Percentiles rank a stretch among this genome's conserved stretches.
Evolutionary conservation across 441 rosid genomes (phyloP).

Genomic region (Gossypium schwendimanii): DNA sequence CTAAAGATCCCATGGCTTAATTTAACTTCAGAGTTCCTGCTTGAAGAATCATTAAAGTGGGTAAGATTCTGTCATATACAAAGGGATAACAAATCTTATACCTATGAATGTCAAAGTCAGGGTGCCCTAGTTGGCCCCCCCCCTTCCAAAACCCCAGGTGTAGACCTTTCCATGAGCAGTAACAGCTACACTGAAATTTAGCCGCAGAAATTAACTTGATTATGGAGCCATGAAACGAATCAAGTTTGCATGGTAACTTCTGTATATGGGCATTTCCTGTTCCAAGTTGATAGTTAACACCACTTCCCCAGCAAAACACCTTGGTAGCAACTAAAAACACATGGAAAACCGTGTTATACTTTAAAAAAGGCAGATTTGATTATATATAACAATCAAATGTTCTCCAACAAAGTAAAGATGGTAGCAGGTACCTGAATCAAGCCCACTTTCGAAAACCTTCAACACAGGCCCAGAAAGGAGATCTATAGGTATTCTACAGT

Average conservation of each 20-base stretch:
- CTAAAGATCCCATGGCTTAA: background rate
- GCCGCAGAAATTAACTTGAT: constrained; percentile 80
- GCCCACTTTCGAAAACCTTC: constrained; percentile 48
- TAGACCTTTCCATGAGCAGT: constrained; percentile 70
- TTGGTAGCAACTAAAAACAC: constrained; percentile 57
- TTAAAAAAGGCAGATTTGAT: background rate
- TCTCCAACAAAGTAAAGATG: constrained; percentile 13
- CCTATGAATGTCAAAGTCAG: constrained; percentile 99
- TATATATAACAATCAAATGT: constrained; percentile 13
- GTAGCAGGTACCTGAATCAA: constrained; percentile 44
- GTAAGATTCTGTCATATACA: background rate
- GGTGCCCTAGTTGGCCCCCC: constrained; percentile 84
- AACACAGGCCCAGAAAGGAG: constrained; percentile 86
- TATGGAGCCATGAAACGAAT: constrained; percentile 64
- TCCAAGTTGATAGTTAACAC: constrained; percentile 95
- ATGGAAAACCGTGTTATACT: constrained; percentile 17
- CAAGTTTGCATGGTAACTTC: constrained; percentile 88
- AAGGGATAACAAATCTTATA: constrained; percentile 13
- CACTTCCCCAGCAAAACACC: constrained; percentile 96
- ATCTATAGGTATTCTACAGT: constrained; percentile 79
- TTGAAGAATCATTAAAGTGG: background rate
- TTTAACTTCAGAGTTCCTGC: background rate
- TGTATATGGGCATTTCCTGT: constrained; percentile 86
- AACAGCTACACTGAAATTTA: constrained; percentile 89
- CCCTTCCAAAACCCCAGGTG: constrained; percentile 99